Evolutionary conservation across 1,139 yeast genomes (phyloP).

Genomic region (Candida dubliniensis): DNA sequence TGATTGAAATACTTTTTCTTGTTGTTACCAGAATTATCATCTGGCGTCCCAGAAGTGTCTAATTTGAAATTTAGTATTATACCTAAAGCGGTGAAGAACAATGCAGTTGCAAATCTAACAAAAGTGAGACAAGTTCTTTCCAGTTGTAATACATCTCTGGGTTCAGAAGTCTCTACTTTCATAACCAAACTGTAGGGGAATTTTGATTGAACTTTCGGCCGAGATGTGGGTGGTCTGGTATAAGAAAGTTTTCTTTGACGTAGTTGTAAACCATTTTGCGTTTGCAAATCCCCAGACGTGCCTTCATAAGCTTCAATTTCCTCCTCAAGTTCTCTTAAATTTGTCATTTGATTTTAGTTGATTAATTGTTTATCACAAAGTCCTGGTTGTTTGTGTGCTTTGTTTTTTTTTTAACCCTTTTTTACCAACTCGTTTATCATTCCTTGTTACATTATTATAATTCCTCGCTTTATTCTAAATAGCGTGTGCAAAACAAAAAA

Average conservation of each 20-base stretch:
- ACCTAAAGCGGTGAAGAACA: conserved; percentile 53
- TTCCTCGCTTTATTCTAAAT: no score
- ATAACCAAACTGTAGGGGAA: conserved; percentile 31
- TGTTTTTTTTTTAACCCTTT: neutral
- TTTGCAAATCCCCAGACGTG: neutral
- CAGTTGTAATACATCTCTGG: conserved; percentile 61
- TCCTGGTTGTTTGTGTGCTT: neutral
- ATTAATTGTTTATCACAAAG: neutral
- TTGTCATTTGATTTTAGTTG: neutral
- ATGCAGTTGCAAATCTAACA: conserved; percentile 49
- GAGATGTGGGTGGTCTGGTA: neutral
- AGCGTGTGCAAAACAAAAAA: neutral
- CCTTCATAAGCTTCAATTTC: conserved; percentile 6
- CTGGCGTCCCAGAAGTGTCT: conserved; percentile 26
- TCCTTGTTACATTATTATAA: no score
- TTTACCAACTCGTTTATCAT: neutral
- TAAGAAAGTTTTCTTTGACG: conserved; percentile 1
- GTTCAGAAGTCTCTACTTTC: conserved; percentile 51
- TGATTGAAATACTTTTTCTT: conserved; percentile 11
- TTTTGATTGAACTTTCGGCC: conserved; percentile 1
- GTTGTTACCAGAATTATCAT: conserved; percentile 9
- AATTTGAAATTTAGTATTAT: conserved; percentile 52
- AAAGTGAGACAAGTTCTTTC: conserved; percentile 59
- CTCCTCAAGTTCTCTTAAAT: conserved; percentile 4
- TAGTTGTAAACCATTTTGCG: neutral